Percentiles rank a stretch among this genome's conserved stretches.
Conservation (phyloP, 768 basidiomycete species). For the Mycena maculata region DNA sequence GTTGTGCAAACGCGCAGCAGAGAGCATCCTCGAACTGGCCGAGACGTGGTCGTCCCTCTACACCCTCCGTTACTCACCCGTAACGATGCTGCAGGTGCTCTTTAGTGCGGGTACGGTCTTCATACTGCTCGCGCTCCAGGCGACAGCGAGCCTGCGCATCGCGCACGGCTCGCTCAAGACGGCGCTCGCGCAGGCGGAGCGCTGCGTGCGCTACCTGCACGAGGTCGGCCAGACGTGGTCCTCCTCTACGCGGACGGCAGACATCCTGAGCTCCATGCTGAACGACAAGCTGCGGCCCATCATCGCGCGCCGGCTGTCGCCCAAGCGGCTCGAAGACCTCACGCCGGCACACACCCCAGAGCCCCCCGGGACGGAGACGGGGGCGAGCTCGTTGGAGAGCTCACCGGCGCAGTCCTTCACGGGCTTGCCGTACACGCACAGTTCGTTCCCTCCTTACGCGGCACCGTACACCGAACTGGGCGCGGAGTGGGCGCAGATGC, state of each 20-base stretch:
- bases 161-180: constrained; percentile 28
- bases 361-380: not conserved
- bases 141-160: constrained; percentile 31
- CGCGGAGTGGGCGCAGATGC: not conserved
- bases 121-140: constrained; percentile 49
- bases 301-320: constrained; percentile 21
- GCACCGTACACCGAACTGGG: too few species aligned
- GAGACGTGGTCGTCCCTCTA: constrained; percentile 50
- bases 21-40: constrained; percentile 47
- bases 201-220: constrained; percentile 20
- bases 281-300: constrained; percentile 14
- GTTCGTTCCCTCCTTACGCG: too few species aligned
- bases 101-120: constrained; percentile 56
- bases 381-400: not conserved
- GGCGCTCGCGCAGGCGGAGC: constrained; percentile 26
- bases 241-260: constrained; percentile 10
- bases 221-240: constrained; percentile 24
- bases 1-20: constrained; percentile 50
- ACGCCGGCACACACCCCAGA: too few species aligned
- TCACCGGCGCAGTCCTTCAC: not conserved
- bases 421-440: not conserved
- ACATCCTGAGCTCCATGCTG: constrained; percentile 14
- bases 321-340: not conserved
- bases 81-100: constrained; percentile 49
- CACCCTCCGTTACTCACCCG: constrained; percentile 49